Conservation (phyloP, 441 rosid genomes). For the Capsella rubella region DNA sequence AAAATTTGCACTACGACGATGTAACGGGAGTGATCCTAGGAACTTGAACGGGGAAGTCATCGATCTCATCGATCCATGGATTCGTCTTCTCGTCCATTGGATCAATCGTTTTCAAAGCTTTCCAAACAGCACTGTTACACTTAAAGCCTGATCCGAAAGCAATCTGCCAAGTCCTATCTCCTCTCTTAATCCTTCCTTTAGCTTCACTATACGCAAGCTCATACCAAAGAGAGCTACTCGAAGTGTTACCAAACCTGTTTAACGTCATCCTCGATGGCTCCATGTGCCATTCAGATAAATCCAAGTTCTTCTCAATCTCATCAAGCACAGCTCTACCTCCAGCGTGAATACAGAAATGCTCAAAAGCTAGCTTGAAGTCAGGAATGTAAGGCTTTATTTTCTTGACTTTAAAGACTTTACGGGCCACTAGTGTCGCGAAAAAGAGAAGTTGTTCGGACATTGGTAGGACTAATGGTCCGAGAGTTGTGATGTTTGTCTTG, state of each 20-base stretch:
- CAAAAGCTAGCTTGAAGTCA: constrained; percentile 60
- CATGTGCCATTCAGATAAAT: constrained; percentile 55
- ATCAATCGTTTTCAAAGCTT: constrained; percentile 47
- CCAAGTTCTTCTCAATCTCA: constrained; percentile 55
- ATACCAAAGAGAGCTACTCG: constrained; percentile 64
- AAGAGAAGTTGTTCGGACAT: constrained; percentile 63
- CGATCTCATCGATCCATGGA: constrained; percentile 53
- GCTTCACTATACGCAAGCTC: constrained; percentile 59
- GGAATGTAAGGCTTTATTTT: constrained; percentile 58
- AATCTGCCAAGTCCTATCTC: constrained; percentile 57
- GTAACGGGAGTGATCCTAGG: constrained; percentile 41
- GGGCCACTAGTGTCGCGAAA: constrained; percentile 43
- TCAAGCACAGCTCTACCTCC: constrained; percentile 60
- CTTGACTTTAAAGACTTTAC: constrained; percentile 49
- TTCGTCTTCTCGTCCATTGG: constrained; percentile 43
- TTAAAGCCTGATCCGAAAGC: constrained; percentile 60
- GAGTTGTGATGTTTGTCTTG: constrained; percentile 59
- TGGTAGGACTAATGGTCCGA: constrained; percentile 60
- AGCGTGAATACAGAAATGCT: constrained; percentile 67
- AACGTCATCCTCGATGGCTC: constrained; percentile 69
- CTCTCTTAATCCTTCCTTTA: constrained; percentile 56
- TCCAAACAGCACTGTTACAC: constrained; percentile 61
- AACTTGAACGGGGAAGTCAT: constrained; percentile 48
- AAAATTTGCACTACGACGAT: constrained; percentile 2
- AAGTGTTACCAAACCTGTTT: constrained; percentile 59